Base-by-base conservation (phyloP, 768 basidiomycete genomes). In the Brasilioporus rufonigricans region DNA sequence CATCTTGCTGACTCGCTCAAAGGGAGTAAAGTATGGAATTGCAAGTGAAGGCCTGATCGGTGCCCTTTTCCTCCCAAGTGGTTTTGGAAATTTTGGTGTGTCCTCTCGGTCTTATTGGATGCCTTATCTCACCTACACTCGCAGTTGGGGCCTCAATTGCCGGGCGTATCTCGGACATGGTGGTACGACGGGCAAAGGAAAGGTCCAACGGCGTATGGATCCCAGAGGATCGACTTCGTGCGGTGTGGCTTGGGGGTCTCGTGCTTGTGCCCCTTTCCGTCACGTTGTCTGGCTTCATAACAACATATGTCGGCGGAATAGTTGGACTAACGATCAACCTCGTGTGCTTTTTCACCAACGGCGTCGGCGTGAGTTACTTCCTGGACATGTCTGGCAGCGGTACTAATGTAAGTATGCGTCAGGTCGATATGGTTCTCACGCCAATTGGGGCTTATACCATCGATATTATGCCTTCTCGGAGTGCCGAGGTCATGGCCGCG, bases 211-310 rank as follows among this genome's bases (percentile, higher is more conserved):
- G 85, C 1, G 60, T 72, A 2, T 87, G 83, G 84, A 77, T 81
- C 40, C 86, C 86, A 0, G 86, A 90, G 65, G 88, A 87, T 58
- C 80, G 87, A 5, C 74, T 89, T 24, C 76, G 82, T 1, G 84
- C 76, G 2, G 72, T 79, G 2, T 64, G 82, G 32, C 59, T 74
- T 7, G 80, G 81, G 11, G 76, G 75, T 4, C 68, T 76, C 0
- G 31, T 80, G 18, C 69, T 87, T 26, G 72, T 79, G 4, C 89
- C 87, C 0, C 23, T 84, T 1, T 80, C 85, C 1, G 65, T 84
- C 3, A 63, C 81, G 0, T 46, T 70, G 0, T 76, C 74, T 0
- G 85, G 86, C 1, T 57, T 86, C 3, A 62, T 78, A n/a, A 82
- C 77, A 13, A 62, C 73, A 32, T 85, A 76, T 62, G 71, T 87